Evolutionary conservation across 202 grass and related monocot genomes (phyloP), one percentile per base, ranked within the genome.

Genomic region (Cymbopogon flexuosus): DNA sequence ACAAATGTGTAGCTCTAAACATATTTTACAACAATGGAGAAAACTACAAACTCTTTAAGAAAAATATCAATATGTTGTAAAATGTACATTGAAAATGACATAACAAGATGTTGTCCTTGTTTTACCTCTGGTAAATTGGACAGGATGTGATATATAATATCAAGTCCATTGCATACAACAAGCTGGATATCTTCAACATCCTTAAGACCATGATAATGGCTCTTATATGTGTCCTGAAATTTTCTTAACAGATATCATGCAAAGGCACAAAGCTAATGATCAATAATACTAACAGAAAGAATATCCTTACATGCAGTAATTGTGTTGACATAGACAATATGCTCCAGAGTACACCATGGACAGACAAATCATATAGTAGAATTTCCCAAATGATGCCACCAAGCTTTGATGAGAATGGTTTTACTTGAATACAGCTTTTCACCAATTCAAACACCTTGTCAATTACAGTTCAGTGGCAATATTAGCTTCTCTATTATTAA

Each of bases 401-500:
- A 73, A 94, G 85, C 71, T 75, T 88, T 68, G 86, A 73, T 29
- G 79, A 84, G 14, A 68, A 72, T 64, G 90, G 77, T 40, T 82
- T 81, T 16, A 65, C 73, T 89, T 84, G 82, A 91, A 92, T 73
- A 84, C 90, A 94, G 65, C 75, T 87, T 79, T 85, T 94, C 16
- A 94, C 79, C 79, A 97, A 88, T 89, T 94, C 82, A 82, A 97
- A 82, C 61, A 97, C 88, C 94, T 97, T 67, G 24, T 73, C 70
- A 77, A 81, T 41, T 74, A 52, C n/a, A 82, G 7, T 60, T 46
- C 30, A 79, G 31, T 19, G n/a, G 42, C 2, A 30, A 72, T n/a
- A 72, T 31, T 33, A 34, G 43, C 56, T 65, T 80, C 46, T 23
- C 34, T 16, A 73, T 66, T 31, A 80, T 47, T 2, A 27, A 80